Base-by-base conservation (phyloP, 768 basidiomycete species). In the Boletus sensibilis region DNA sequence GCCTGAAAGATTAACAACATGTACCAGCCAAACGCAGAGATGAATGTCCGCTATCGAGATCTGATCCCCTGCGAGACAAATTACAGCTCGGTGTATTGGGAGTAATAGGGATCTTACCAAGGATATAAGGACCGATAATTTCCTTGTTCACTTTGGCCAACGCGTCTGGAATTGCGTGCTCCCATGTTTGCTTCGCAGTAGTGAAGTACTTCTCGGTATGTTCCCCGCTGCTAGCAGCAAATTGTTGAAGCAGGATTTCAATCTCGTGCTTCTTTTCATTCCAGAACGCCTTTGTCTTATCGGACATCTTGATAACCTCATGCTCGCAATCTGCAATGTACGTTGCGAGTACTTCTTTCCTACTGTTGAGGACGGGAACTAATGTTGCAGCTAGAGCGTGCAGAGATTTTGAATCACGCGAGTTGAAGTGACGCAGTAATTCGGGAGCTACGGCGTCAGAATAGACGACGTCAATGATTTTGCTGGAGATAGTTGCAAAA, bases 21-120 rank as follows among this genome's bases (percentile, higher is more conserved):
- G 79, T 11, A 82, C 73, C 33, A 94, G 67, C 91, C 90, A 95
- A 27, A 83, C 84, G 10, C 83, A 85, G 20, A 93, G 79, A 65
- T 93, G 92, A 53, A 93, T 74, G 67, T 94, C 93, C 14, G 87
- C 89, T 45, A 92, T 73, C 7, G 87, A 91, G 63, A 92, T 69
- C 60, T 94, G 91, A 64, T 94, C 92, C 18, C 92, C 92, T 90
- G 34, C 10, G 20, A 55, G 27, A 40, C 43, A n/a, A n/a, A 35
- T 57, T 50, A 31, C 5, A 47, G 35, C 10, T 37, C 37, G 43
- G 38, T 47, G 11, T 23, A 9, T 18, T 21, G 23, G 13, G n/a
- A 34, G 34, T 2, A 38, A 45, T 2, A 23, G 33, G n/a, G n/a
- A 40, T 67, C 80, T 49, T 66, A 88, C 88, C 89, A 23, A 88